Percentiles rank a stretch among this genome's conserved stretches.
Evolutionary conservation across 768 basidiomycete genomes (phyloP).

Genomic region (Lentinus brumalis): DNA sequence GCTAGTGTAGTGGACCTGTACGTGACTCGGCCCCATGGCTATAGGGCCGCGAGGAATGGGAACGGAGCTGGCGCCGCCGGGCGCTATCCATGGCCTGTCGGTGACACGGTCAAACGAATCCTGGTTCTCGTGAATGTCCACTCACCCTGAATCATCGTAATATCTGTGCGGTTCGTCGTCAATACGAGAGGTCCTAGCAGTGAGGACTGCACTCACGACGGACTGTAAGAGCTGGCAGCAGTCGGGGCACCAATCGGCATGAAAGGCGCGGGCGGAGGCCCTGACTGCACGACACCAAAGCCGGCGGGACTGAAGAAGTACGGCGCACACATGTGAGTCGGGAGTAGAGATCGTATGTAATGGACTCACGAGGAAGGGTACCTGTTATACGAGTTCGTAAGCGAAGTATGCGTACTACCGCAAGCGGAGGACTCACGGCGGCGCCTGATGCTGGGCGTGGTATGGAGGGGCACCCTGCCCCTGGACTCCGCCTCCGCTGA

Average conservation of each 20-base stretch:
- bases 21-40: neutral
- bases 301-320: constrained; percentile 3
- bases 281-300: neutral
- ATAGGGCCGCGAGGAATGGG: constrained; percentile 6
- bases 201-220: neutral
- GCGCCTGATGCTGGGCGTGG: constrained; percentile 5
- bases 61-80: neutral
- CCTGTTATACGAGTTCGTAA: neutral
- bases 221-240: neutral
- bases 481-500: constrained; percentile 11
- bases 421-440: constrained; percentile 8
- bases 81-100: constrained; percentile 7
- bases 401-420: neutral
- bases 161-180: neutral
- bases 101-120: neutral
- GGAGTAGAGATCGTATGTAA: neutral
- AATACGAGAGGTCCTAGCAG: neutral
- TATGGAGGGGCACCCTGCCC: constrained; percentile 10
- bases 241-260: constrained; percentile 21
- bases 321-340: neutral
- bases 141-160: neutral
- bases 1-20: constrained; percentile 7
- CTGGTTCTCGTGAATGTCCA: neutral
- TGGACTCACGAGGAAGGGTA: constrained; percentile 10
- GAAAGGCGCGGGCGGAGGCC: constrained; percentile 11